Evolutionary conservation across 805 yeast genomes (phyloP).

Genomic region (Ogataea siamensis): DNA sequence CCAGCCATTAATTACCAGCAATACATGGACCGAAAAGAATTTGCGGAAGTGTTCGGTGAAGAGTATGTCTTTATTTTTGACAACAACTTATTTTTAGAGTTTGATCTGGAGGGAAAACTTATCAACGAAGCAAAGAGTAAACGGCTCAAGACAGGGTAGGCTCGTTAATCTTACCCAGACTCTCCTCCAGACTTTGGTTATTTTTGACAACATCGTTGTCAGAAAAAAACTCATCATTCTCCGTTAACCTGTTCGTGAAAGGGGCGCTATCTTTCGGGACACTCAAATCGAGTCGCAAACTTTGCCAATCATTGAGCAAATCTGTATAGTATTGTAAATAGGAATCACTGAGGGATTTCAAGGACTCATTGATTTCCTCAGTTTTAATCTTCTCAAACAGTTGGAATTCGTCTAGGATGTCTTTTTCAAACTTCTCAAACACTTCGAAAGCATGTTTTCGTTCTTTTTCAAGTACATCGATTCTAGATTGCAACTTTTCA

Average conservation of each 20-base stretch:
- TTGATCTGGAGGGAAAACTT: slow-evolving; percentile 19
- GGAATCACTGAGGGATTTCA: slow-evolving; percentile 70
- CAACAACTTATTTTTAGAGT: slow-evolving; percentile 26
- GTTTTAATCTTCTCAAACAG: slow-evolving; percentile 80
- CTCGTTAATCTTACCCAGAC: slow-evolving; percentile 19
- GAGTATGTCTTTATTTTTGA: slow-evolving; percentile 30
- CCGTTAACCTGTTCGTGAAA: slow-evolving; percentile 23
- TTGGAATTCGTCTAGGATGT: slow-evolving; percentile 49
- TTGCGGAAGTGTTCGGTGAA: slow-evolving; percentile 48
- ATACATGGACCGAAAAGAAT: slow-evolving; percentile 52
- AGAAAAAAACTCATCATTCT: slow-evolving; percentile 25
- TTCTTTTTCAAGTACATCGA: slow-evolving; percentile 45
- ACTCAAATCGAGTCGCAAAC: slow-evolving; percentile 20
- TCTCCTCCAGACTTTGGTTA: slow-evolving; percentile 25
- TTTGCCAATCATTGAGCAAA: slow-evolving; percentile 69
- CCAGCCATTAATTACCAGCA: slow-evolving; percentile 58
- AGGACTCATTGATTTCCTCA: slow-evolving; percentile 67
- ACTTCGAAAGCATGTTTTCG: slow-evolving; percentile 42
- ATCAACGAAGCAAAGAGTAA: slow-evolving; percentile 9
- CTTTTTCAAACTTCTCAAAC: slow-evolving; percentile 45
- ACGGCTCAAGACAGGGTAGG: slow-evolving; percentile 10
- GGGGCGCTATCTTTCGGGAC: slow-evolving; percentile 3
- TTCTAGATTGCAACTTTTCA: slow-evolving; percentile 39
- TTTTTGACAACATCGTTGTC: slow-evolving; percentile 30
- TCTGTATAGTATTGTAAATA: slow-evolving; percentile 71